Conservation (phyloP, 2,329 filamentous ascomycete species). For the Pseudogymnoascus sp. region DNA sequence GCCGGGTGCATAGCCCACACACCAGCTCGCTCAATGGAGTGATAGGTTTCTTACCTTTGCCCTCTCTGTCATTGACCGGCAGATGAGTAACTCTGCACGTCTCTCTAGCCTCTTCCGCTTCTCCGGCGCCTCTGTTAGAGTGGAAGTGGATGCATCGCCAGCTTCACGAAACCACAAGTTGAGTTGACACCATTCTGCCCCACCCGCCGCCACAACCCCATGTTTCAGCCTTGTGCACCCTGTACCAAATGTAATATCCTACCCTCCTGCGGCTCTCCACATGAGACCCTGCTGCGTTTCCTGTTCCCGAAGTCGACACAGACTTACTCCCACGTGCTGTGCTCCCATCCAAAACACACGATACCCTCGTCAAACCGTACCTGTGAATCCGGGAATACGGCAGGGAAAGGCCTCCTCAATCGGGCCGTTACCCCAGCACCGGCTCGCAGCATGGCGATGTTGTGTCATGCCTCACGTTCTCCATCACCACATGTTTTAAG, state of each 20-base stretch:
- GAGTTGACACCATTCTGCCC: background rate
- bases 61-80: background rate
- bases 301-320: background rate
- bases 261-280: background rate
- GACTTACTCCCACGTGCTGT: background rate
- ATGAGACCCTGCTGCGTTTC: background rate
- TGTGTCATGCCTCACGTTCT: constrained; percentile 4
- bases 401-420: background rate
- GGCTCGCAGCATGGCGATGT: background rate
- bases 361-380: background rate
- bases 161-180: background rate
- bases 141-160: background rate
- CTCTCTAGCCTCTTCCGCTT: background rate
- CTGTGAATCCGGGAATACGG: background rate
- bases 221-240: constrained; percentile 1
- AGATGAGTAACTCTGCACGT: background rate
- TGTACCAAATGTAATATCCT: background rate
- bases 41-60: background rate
- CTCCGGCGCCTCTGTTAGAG: background rate
- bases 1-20: background rate
- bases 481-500: background rate
- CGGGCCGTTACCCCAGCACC: background rate
- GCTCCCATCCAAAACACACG: background rate
- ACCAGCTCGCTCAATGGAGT: background rate
- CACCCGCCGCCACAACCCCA: background rate